Conservation (phyloP, 108 stramenopile genomes). For the Fistulifera solaris region DNA sequence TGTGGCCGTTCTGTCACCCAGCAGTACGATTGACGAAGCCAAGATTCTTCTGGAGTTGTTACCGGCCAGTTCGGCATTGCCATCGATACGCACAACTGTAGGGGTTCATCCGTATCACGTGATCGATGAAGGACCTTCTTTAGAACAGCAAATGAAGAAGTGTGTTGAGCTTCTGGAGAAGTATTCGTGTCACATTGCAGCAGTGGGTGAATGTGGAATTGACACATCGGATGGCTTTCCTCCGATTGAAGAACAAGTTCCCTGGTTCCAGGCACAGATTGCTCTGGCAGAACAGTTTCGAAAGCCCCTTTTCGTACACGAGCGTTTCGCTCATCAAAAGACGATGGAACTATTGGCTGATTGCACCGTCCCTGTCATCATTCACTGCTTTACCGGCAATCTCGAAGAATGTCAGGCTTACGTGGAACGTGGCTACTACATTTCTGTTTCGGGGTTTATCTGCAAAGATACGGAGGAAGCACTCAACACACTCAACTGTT, state of each 20-base stretch:
- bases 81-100: conserved; percentile 34
- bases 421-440: conserved; percentile 56
- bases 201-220: conserved; percentile 72
- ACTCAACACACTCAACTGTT: conserved; percentile 5
- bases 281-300: background rate
- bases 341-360: conserved; percentile 46
- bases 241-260: conserved; percentile 26
- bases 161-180: background rate
- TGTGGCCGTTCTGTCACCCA: conserved; percentile 60
- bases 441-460: conserved; percentile 40
- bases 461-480: conserved; percentile 20
- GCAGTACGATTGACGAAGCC: conserved; percentile 58
- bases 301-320: conserved; percentile 54
- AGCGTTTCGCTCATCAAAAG: conserved; percentile 61
- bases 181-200: conserved; percentile 19
- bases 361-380: conserved; percentile 38
- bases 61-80: background rate
- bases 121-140: conserved; percentile 20
- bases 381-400: conserved; percentile 84
- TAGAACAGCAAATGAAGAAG: conserved; percentile 2
- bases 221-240: conserved; percentile 77
- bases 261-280: conserved; percentile 2
- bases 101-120: conserved; percentile 80
- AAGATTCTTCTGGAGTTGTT: background rate
- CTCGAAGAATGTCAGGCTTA: conserved; percentile 48